Base-by-base conservation (phyloP, 192 early-diverging fungal species). In the Backusella macrospora region DNA sequence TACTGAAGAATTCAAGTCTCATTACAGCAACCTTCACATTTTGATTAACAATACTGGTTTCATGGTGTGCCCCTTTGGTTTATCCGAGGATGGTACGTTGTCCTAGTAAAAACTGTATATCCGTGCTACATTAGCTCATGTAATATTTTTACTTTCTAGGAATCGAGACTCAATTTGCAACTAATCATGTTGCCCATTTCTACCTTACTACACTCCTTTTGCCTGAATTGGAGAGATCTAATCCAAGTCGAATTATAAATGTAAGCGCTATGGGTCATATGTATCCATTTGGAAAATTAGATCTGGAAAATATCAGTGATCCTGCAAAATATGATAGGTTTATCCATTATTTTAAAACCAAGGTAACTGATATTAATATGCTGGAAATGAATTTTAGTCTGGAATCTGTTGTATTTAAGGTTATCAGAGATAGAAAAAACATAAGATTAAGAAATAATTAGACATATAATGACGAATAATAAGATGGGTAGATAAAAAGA, bases 41-140 rank as follows among this genome's bases (percentile, higher is more conserved):
- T 68, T 90, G 26, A 76, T 89, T 40, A 85, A 87, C 81, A 91
- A 90, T 81, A 88, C 88, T 15, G 90, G 85, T 47, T 62, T 80
- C 14, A 89, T 88, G 88, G 78, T 78, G 10, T 73, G 71, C 38
- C 85, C 85, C 3, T 74, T 76, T 45, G 59, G 16, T 18, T 65
- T 77, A 3, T 80, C 83, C 18, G 74, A 75, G 14, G 83, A 90
- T 43, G 74, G 74, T 76, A 68, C 49, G 21, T 42, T 42, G 40
- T 42, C 40, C 7, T 42, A 42, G 40, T 42, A 42, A 7, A 42
- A 42, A 42, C 3, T 6, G 7, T 6, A 42, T 42, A 42, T 7
- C 3, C 7, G 3, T 42, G 7, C 40, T 42, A 6, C 7, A 42
- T 42, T 42, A n/a, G n/a, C n/a, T n/a, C n/a, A n/a, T n/a, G n/a